phyloP scores from a whole-genome alignment of 129 eudicot species.

The Escallonia rubra region DNA sequence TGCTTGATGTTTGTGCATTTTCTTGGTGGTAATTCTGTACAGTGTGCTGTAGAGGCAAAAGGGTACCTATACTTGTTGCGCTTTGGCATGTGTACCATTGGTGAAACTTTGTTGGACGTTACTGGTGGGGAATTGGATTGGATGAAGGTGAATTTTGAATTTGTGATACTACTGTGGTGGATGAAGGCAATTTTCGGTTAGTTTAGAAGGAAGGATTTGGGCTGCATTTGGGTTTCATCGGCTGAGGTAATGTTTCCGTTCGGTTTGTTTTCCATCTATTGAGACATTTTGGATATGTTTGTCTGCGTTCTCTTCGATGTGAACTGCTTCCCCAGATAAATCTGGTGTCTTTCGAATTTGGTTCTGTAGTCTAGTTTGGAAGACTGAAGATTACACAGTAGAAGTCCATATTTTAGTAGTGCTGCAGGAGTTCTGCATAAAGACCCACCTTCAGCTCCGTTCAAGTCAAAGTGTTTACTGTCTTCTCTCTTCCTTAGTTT shows the following conservation, averaged over 20 bases:
- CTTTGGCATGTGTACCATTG: neutral
- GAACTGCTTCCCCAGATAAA: neutral
- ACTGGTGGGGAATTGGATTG: neutral
- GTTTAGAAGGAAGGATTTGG: neutral
- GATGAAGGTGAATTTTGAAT: neutral
- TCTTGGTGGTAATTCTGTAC: neutral
- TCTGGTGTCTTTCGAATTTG: neutral
- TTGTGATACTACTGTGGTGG: neutral
- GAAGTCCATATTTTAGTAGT: slow-evolving; percentile 1
- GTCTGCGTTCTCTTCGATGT: neutral
- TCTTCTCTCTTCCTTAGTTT: too few species aligned
- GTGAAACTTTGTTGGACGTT: neutral
- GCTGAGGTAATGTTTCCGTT: neutral
- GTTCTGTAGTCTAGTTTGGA: neutral
- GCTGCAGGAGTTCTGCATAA: slow-evolving; percentile 1
- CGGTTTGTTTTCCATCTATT: neutral
- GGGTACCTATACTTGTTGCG: neutral
- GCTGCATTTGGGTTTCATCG: neutral
- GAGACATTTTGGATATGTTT: neutral
- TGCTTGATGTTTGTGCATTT: neutral
- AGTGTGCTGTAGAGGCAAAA: slow-evolving; percentile 1
- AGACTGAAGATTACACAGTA: neutral
- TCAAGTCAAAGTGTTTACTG: neutral
- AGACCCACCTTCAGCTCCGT: neutral
- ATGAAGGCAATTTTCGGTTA: neutral